A percentile compares a stretch with the other conserved stretches of the same genome.
Evolutionary conservation across 441 rosid species (phyloP).

Genomic region (Erodium trifolium): DNA sequence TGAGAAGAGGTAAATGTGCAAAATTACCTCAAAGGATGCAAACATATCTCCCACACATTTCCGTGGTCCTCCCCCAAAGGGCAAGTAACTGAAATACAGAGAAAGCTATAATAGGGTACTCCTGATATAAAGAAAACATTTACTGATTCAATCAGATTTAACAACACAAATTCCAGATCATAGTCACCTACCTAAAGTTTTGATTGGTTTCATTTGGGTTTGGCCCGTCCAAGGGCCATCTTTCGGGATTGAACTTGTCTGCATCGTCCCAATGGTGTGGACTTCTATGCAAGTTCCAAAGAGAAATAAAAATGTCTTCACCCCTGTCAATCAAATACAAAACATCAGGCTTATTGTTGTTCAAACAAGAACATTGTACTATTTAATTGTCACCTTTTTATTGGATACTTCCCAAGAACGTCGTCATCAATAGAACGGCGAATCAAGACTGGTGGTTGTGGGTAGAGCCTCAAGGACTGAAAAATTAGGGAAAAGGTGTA

Average conservation of each 20-base stretch:
- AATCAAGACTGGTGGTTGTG: conserved; percentile 95
- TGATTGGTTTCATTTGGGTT: conserved; percentile 98
- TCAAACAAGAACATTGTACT: not conserved
- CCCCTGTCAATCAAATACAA: conserved; percentile 35
- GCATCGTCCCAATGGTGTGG: conserved; percentile 75
- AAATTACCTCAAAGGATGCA: conserved; percentile 77
- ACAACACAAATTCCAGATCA: no score
- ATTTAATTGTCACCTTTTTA: conserved; percentile 43
- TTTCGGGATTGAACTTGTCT: conserved; percentile 84
- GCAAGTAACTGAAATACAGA: conserved; percentile 67
- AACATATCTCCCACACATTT: conserved; percentile 98
- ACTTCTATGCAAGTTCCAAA: conserved; percentile 93
- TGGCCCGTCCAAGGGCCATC: conserved; percentile 97
- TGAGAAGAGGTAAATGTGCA: not conserved
- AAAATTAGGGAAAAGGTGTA: conserved; percentile 17
- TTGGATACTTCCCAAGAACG: conserved; percentile 73
- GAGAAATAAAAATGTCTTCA: conserved; percentile 86
- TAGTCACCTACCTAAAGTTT: conserved; percentile 52
- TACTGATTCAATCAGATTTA: no score
- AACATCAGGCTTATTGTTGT: not conserved
- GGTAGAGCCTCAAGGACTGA: conserved; percentile 90
- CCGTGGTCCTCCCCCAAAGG: conserved; percentile 96
- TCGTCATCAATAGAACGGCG: conserved; percentile 77
- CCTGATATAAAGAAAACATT: no score
- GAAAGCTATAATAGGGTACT: not conserved